Base-by-base conservation (phyloP, 306 rosid genomes). In the Prunus mume region DNA sequence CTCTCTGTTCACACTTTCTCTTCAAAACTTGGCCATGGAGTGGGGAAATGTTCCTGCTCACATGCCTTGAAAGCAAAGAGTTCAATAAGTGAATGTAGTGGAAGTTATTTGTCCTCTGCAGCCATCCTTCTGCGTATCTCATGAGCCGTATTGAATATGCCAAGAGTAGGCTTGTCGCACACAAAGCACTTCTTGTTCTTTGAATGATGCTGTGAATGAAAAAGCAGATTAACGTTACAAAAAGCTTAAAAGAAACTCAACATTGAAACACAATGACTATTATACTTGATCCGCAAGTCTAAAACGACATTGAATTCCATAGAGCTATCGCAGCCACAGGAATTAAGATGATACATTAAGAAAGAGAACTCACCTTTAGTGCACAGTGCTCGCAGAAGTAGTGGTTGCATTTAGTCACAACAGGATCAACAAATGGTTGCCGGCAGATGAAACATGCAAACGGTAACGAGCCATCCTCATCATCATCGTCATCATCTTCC, bases 301-400 rank as follows among this genome's bases (percentile, higher is more conserved):
- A 60, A 60, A 60, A 17, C 65, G 5, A 3, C 12, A 60, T 27
- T 60, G 14, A 60, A 60, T 60, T 4, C 6, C 32, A 5, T 12
- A 25, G 25, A 25, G 38, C 25, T 60, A 25, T 15, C 9, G 24
- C 68, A 63, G 14, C 45, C 25, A 28, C 22, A 12, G 7, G 45
- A 28, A 5, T 13, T n/a, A 41, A 5, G 66, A 54, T 14, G 52
- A 50, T 22, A 75, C 24, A 38, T 32, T n/a, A 58, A 65, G 54
- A 17, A 28, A 63, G 67, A 73, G 55, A 43, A 24, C 49, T 34
- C 82, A 91, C 98, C 96, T 90, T 90, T 65, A 92, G 77, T 3
- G 97, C 91, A 52, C 97, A 90, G 84, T 91, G 95, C 88, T 91
- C 95, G 34, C 91, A 91, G 89, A 91, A 91, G 84, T 80, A 91